Conservation (phyloP, 345 rosid species). For the Bruguiera gymnorhiza region DNA sequence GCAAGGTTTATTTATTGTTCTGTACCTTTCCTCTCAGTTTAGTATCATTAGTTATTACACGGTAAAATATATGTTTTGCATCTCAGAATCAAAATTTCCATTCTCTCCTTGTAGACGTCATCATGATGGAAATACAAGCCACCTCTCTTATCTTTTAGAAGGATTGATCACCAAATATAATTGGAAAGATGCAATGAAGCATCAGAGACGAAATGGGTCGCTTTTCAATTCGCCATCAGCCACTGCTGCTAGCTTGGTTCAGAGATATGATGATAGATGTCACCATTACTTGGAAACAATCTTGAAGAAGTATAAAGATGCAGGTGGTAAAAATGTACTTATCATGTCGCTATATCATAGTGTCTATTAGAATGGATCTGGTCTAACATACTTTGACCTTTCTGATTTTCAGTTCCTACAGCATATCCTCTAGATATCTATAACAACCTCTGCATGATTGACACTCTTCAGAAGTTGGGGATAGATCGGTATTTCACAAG, state of each 20-base stretch:
- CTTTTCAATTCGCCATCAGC: conserved; percentile 17
- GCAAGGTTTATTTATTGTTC: not conserved
- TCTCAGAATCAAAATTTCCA: not conserved
- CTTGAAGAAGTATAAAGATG: not conserved
- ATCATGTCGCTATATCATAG: not conserved
- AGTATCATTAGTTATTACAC: not conserved
- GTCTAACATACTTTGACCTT: not conserved
- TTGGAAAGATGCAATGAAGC: conserved; percentile 16
- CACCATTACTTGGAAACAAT: conserved; percentile 9
- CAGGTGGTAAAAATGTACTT: not conserved
- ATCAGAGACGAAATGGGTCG: conserved; percentile 14
- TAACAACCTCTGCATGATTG: conserved; percentile 8
- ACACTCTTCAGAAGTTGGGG: conserved; percentile 11
- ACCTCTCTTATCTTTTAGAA: conserved; percentile 13
- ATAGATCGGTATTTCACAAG: conserved; percentile 9
- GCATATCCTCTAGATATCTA: conserved; percentile 12
- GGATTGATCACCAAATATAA: not conserved
- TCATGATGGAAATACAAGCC: not conserved
- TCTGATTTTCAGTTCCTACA: conserved; percentile 5
- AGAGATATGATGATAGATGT: conserved; percentile 6
- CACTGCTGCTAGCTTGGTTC: conserved; percentile 15
- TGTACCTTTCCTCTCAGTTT: not conserved
- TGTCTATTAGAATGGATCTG: not conserved
- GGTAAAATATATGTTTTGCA: not conserved
- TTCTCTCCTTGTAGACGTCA: not conserved